Percentiles rank a stretch among this genome's conserved stretches.
Evolutionary conservation across 176 grass and related monocot species (phyloP).

Genomic region (Leersia perrieri): DNA sequence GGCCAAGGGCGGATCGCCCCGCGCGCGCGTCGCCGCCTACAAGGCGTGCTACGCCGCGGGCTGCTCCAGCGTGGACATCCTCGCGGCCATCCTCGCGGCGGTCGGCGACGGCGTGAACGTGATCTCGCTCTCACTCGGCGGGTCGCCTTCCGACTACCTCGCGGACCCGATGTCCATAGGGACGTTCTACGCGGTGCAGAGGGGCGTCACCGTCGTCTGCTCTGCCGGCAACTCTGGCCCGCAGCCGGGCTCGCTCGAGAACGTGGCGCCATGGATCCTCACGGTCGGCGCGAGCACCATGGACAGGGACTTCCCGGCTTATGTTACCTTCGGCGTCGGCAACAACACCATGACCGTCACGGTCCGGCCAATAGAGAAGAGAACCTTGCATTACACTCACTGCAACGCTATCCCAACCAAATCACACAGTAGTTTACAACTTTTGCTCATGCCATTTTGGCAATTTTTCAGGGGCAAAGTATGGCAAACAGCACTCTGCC

Average conservation of each 20-base stretch:
- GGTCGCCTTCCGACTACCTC: conserved; percentile 12
- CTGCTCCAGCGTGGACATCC: conserved; percentile 53
- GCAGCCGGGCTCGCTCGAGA: conserved; percentile 30
- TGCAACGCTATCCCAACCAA: too few species aligned
- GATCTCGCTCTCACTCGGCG: conserved; percentile 61
- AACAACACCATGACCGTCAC: conserved; percentile 6
- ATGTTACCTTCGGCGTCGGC: conserved; percentile 2
- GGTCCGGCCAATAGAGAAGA: conserved; percentile 18
- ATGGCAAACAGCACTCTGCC: conserved; percentile 31
- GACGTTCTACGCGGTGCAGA: conserved; percentile 55
- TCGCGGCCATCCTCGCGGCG: conserved; percentile 44
- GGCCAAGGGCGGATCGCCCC: conserved; percentile 66
- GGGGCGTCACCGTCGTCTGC: conserved; percentile 56
- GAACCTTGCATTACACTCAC: not conserved
- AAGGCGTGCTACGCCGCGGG: conserved; percentile 58
- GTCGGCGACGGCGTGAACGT: conserved; percentile 63
- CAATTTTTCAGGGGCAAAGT: conserved; percentile 58
- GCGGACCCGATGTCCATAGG: conserved; percentile 43
- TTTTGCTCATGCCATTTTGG: not conserved
- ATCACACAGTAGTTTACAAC: not conserved
- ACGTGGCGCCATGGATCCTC: conserved; percentile 66
- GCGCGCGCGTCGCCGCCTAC: conserved; percentile 61
- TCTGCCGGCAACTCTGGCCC: conserved; percentile 67
- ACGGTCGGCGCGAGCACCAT: conserved; percentile 75
- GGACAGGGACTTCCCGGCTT: conserved; percentile 61